Percentiles rank a stretch among this genome's conserved stretches.
Conservation (phyloP, 192 early-diverging fungal genomes). For the Diversispora eburnea region DNA sequence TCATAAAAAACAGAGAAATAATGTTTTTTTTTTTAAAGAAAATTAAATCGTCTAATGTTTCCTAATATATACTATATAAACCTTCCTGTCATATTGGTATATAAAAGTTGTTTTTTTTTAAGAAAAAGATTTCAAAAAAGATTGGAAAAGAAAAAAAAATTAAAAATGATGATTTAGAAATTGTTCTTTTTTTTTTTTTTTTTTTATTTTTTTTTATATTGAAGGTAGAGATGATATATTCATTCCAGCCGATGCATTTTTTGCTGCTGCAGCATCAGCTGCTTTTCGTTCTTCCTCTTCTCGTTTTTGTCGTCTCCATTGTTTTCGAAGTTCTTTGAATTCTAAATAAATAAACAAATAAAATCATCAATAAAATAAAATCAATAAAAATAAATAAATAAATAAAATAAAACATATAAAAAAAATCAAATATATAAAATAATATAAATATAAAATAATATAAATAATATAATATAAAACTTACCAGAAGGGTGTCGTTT, state of each 20-base stretch:
- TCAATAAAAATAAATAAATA: conserved; percentile 14
- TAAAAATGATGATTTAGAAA: neutral
- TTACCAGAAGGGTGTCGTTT: conserved; percentile 52
- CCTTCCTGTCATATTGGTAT: too few species aligned
- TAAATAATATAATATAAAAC: neutral
- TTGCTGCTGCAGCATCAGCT: conserved; percentile 36
- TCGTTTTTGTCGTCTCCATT: conserved; percentile 54
- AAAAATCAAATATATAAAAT: neutral
- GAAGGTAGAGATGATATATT: conserved; percentile 1
- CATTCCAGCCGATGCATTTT: conserved; percentile 18
- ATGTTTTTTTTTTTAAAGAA: too few species aligned
- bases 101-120: neutral
- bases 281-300: conserved; percentile 46
- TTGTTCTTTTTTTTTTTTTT: conserved; percentile 14
- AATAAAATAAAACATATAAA: neutral
- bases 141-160: neutral
- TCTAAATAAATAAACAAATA: conserved; percentile 36
- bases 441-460: neutral
- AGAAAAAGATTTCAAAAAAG: neutral
- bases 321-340: conserved; percentile 58
- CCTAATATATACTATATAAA: too few species aligned
- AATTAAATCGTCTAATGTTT: too few species aligned
- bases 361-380: too few species aligned
- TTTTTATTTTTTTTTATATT: conserved; percentile 13
- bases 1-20: too few species aligned